Conservation (phyloP, 129 eudicot genomes). For the Flaveria sonorensis region DNA sequence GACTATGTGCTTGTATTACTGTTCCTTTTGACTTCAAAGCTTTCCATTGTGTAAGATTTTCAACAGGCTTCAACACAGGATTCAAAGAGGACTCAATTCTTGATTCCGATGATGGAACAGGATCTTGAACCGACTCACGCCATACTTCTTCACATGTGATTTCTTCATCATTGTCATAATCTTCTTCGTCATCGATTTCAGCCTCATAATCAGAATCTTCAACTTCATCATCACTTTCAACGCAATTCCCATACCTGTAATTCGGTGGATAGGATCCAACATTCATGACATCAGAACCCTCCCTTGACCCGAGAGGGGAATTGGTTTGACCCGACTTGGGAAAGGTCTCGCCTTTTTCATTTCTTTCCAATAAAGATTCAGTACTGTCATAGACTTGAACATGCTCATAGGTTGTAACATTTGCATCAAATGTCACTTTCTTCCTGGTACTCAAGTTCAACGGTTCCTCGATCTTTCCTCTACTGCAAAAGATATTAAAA, state of each 20-base stretch:
- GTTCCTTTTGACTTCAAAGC: slow-evolving; percentile 56
- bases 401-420: slow-evolving; percentile 68
- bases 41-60: slow-evolving; percentile 89
- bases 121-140: slow-evolving; percentile 43
- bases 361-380: slow-evolving; percentile 54
- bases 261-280: slow-evolving; percentile 71
- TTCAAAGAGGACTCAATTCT: slow-evolving; percentile 32
- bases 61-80: slow-evolving; percentile 85
- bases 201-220: slow-evolving; percentile 56
- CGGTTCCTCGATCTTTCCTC: slow-evolving; percentile 53
- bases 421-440: slow-evolving; percentile 82
- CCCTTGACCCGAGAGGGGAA: slow-evolving; percentile 45
- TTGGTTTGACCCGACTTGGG: slow-evolving; percentile 30
- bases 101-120: slow-evolving; percentile 50
- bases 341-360: slow-evolving; percentile 41
- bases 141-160: slow-evolving; percentile 48
- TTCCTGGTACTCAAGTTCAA: slow-evolving; percentile 53
- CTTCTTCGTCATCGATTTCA: slow-evolving; percentile 35
- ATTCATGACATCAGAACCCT: slow-evolving; percentile 50
- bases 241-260: slow-evolving; percentile 75
- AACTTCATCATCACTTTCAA: slow-evolving; percentile 84
- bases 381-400: slow-evolving; percentile 57
- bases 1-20: slow-evolving; percentile 21
- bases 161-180: slow-evolving; percentile 41
- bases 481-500: slow-evolving; percentile 20